Evolutionary conservation across 139 green algal genomes (phyloP).

Genomic region (Pseudopediastrum boryanum): DNA sequence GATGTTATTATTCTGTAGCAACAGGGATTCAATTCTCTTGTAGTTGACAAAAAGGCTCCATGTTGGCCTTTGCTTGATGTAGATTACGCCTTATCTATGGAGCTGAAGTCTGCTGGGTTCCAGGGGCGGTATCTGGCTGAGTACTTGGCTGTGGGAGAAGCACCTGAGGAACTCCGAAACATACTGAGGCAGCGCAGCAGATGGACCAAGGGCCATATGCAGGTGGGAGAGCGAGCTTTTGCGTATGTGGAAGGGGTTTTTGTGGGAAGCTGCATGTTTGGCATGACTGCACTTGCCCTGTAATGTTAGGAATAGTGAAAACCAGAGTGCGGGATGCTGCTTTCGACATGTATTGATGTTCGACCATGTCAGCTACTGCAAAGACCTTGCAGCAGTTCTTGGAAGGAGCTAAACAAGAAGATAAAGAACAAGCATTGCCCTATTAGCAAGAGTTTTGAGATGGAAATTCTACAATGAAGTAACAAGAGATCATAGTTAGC

Average conservation of each 20-base stretch:
- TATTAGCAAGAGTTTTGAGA: no score
- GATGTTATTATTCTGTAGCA: no score
- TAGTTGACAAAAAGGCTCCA: no score
- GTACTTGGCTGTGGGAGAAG: conserved; percentile 63
- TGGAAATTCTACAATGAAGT: no score
- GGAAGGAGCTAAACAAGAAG: neutral
- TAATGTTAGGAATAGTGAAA: no score
- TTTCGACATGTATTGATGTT: neutral
- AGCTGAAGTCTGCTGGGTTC: neutral
- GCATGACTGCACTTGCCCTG: neutral
- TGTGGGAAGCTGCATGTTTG: neutral
- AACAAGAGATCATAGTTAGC: no score
- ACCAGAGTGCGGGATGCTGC: neutral
- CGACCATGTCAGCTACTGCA: neutral
- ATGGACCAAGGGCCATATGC: conserved; percentile 74
- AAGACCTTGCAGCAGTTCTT: neutral
- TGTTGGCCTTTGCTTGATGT: neutral
- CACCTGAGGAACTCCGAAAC: conserved; percentile 75
- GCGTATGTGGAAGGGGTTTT: neutral
- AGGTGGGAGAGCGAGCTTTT: conserved; percentile 21
- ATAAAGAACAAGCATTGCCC: no score
- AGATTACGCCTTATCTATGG: neutral
- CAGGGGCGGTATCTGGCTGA: conserved; percentile 8
- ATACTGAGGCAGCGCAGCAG: conserved; percentile 77
- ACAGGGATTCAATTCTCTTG: no score